A percentile compares a stretch with the other conserved stretches of the same genome.
phyloP scores from a whole-genome alignment of 1,139 yeast species.

The Arxiozyma heterogenica region DNA sequence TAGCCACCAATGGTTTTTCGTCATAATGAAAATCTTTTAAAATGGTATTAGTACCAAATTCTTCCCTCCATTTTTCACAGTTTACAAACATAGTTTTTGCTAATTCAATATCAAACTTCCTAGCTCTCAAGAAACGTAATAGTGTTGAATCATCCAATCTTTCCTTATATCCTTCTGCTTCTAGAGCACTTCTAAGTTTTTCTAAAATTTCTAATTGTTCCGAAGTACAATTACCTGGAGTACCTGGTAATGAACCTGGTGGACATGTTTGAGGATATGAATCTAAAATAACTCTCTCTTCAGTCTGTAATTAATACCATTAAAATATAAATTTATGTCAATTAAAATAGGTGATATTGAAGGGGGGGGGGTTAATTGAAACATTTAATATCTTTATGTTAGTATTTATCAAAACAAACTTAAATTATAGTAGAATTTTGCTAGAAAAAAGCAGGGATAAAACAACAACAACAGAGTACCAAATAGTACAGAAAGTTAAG shows the following conservation, averaged over 20 bases:
- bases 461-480: neutral
- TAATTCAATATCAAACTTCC: conserved; percentile 78
- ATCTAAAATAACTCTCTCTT: conserved; percentile 28
- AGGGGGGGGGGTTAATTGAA: neutral
- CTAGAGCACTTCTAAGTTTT: conserved; percentile 49
- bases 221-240: conserved; percentile 69
- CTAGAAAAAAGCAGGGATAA: neutral
- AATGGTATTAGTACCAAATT: conserved; percentile 79
- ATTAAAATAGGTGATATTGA: neutral
- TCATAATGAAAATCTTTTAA: conserved; percentile 78
- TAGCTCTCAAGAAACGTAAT: conserved; percentile 85
- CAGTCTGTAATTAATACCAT: conserved; percentile 2
- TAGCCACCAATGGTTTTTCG: conserved; percentile 84
- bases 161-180: conserved; percentile 55
- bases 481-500: no score
- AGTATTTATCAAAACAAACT: neutral
- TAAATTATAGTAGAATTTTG: neutral
- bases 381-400: neutral
- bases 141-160: conserved; percentile 86
- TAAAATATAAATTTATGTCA: neutral
- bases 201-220: conserved; percentile 55
- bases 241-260: conserved; percentile 60
- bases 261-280: conserved; percentile 66
- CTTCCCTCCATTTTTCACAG: conserved; percentile 89
- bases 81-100: conserved; percentile 75